Base-by-base conservation (phyloP, 805 yeast genomes). In the Saturnispora mendoncae region DNA sequence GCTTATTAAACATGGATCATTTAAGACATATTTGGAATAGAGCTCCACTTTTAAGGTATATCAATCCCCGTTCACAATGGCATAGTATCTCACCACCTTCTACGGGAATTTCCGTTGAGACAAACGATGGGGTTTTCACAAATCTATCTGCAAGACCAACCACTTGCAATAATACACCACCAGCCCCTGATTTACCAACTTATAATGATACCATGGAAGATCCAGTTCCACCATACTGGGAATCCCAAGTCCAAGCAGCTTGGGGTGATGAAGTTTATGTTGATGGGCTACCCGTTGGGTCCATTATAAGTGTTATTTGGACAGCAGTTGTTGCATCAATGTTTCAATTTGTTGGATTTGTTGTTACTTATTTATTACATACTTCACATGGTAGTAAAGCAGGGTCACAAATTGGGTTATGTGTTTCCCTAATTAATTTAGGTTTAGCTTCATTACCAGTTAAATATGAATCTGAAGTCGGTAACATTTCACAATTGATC, bases 301-400 rank as follows among this genome's bases (percentile, higher is more conserved):
- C 83, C 54, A 58, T 84, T n/a, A 77, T 94, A 28, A 85, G 84
- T 55, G 80, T 88, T 53, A 62, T 84, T 4, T 90, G 98, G 97
- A 90, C 88, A 62, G 69, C 78, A 50, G 70, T 86, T 50, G 94
- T 92, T 2, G 78, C 95, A 19, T 72, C 85, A n/a, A 81, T 94
- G 31, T 92, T 92, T 67, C 96, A 90, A 61, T 84, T 84, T 58
- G 81, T 90, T 25, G 98, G 98, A 3, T 92, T 92, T 62, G 68
- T 92, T 32, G 69, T 90, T 42, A 88, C 97, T 6, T 92, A 88
- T 57, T 65, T 90, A 34, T 67, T 92, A 41, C 97, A 92, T 61
- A 90, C 97, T 1, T 84, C 97, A 2, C 98, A 92, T 58, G 97
- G 97, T 4, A 95, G 97, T 4, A 86, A 85, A 57, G 88, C 88